Evolutionary conservation across 2,329 filamentous ascomycete genomes (phyloP).

Genomic region (Claviceps paspali): DNA sequence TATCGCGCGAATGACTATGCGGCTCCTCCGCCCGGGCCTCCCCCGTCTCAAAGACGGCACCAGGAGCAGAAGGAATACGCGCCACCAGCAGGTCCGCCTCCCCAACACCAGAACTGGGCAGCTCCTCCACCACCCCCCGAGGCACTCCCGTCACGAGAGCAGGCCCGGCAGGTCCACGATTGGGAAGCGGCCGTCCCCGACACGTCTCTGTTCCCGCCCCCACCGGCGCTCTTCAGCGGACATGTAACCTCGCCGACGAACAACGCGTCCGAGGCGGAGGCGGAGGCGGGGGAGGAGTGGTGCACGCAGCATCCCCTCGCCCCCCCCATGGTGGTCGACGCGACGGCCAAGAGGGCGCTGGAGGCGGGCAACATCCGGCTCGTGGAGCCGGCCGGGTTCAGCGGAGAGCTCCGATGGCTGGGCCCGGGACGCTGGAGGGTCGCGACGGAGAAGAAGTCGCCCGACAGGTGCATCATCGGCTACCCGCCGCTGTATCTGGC

Average conservation of each 20-base stretch:
- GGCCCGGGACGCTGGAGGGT: slow-evolving; percentile 37
- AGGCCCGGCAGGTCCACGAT: slow-evolving; percentile 57
- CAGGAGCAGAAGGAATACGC: slow-evolving; percentile 12
- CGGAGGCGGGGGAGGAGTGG: slow-evolving; percentile 51
- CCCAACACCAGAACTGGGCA: slow-evolving; percentile 12
- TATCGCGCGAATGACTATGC: slow-evolving; percentile 6
- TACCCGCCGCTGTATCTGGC: slow-evolving; percentile 56
- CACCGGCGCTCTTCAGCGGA: slow-evolving; percentile 49
- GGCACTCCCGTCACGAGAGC: no score
- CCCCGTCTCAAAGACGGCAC: no score
- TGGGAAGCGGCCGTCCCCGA: slow-evolving; percentile 60
- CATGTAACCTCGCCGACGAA: slow-evolving; percentile 50
- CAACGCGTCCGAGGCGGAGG: slow-evolving; percentile 52
- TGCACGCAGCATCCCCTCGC: slow-evolving; percentile 44
- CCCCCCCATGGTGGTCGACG: slow-evolving; percentile 33
- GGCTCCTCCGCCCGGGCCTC: no score
- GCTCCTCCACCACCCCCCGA: slow-evolving; percentile 17
- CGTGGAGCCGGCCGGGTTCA: slow-evolving; percentile 32
- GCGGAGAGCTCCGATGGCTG: slow-evolving; percentile 29
- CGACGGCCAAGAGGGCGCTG: slow-evolving; percentile 31
- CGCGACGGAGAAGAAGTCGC: slow-evolving; percentile 24
- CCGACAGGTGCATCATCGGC: slow-evolving; percentile 50
- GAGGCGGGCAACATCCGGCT: slow-evolving; percentile 37
- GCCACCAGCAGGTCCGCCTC: slow-evolving; percentile 17
- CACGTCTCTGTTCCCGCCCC: slow-evolving; percentile 56